Evolutionary conservation across 139 green algal genomes (phyloP).

Genomic region (Micromonas pusilla): DNA sequence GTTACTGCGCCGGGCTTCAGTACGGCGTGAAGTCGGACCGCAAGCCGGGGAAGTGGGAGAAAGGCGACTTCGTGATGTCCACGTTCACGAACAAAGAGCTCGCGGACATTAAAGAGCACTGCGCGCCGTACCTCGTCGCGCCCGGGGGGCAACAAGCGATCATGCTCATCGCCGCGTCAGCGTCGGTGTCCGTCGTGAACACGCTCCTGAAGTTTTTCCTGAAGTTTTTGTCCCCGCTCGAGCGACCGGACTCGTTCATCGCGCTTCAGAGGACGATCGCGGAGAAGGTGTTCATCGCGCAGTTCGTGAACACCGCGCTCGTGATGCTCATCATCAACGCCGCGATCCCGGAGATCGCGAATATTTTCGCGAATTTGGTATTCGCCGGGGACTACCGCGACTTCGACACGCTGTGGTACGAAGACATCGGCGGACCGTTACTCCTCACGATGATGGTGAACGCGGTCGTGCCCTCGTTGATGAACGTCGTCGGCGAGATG

Average conservation of each 20-base stretch:
- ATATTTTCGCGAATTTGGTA: not conserved
- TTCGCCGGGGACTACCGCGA: not conserved
- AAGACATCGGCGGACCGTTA: not conserved
- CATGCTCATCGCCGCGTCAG: not conserved
- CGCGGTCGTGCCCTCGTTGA: not conserved
- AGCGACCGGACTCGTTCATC: not conserved
- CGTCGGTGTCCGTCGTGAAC: not conserved
- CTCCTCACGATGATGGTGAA: not conserved
- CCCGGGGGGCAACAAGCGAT: not conserved
- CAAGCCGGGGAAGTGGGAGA: not conserved
- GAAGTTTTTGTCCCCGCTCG: not conserved
- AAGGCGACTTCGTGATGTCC: not conserved
- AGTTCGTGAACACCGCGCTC: conserved; percentile 18
- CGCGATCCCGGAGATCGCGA: not conserved
- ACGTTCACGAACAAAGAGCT: not conserved
- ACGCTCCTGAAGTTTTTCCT: not conserved
- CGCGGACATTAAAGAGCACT: not conserved
- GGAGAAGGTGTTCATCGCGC: conserved; percentile 11
- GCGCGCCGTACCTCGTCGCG: not conserved
- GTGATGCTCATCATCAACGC: conserved; percentile 10
- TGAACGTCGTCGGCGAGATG: not conserved
- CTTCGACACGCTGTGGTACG: conserved; percentile 11
- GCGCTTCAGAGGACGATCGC: not conserved
- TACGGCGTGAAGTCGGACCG: not conserved
- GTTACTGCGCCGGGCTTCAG: not conserved